These are phyloP conservation scores for Hortaea werneckii DNA, from an alignment of 2,329 filamentous ascomycete species.

Conservation along the genomic window DNA sequence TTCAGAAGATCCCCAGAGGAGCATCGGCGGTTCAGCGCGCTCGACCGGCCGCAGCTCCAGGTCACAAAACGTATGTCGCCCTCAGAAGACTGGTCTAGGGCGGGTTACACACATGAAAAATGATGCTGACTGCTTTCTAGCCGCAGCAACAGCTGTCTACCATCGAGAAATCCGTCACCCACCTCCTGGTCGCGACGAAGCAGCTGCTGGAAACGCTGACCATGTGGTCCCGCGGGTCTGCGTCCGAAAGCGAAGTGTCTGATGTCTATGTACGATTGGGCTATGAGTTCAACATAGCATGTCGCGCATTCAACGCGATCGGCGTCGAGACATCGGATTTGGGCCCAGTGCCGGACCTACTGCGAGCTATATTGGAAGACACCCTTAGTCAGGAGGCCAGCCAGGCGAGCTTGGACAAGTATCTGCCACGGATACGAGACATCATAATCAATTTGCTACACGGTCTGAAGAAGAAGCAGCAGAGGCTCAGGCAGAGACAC, in stretches of 20 bases:
- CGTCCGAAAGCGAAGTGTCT: constrained; percentile 89
- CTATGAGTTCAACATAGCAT: constrained; percentile 99
- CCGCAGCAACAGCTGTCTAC: constrained; percentile 73
- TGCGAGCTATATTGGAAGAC: constrained; percentile 85
- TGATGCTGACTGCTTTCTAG: constrained; percentile 32
- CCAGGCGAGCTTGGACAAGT: constrained; percentile 84
- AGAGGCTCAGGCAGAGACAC: constrained; percentile 59
- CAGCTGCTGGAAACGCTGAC: constrained; percentile 95
- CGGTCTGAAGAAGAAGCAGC: constrained; percentile 93
- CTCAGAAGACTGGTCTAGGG: not conserved
- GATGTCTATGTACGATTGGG: constrained; percentile 96
- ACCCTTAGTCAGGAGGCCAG: constrained; percentile 95
- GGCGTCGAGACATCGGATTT: constrained; percentile 91
- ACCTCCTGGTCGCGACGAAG: constrained; percentile 94
- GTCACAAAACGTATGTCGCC: constrained; percentile 17
- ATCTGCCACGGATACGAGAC: constrained; percentile 86
- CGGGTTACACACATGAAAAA: not conserved
- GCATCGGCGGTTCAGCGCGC: constrained; percentile 3
- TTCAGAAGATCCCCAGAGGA: not conserved
- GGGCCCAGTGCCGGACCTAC: constrained; percentile 84
- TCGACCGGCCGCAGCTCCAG: constrained; percentile 12
- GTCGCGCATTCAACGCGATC: constrained; percentile 90
- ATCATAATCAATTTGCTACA: constrained; percentile 98
- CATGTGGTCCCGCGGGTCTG: constrained; percentile 88
- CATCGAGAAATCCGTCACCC: constrained; percentile 98